Evolutionary conservation across 2,329 filamentous ascomycete species (phyloP).

Genomic region (Aspergillus piperis): DNA sequence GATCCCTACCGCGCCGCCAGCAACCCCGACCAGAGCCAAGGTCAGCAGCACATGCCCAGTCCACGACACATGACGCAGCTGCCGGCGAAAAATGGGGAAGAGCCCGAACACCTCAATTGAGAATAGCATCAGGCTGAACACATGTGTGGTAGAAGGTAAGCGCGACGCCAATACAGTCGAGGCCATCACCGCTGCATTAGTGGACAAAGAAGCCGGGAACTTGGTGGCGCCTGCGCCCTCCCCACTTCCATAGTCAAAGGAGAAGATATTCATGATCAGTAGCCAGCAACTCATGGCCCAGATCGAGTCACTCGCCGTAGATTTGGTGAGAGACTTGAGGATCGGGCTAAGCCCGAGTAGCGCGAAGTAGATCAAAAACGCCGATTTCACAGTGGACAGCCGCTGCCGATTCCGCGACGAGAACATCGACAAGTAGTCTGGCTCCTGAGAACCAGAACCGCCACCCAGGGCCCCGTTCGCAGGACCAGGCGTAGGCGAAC

Average conservation of each 20-base stretch:
- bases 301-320: constrained; percentile 90
- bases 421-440: constrained; percentile 36
- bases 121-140: constrained; percentile 93
- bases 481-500: constrained; percentile 21
- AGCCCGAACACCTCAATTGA: constrained; percentile 96
- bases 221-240: constrained; percentile 47
- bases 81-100: constrained; percentile 94
- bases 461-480: constrained; percentile 21
- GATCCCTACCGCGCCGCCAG: constrained; percentile 74
- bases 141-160: constrained; percentile 84
- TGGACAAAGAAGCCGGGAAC: constrained; percentile 70
- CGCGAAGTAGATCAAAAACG: constrained; percentile 87
- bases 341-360: constrained; percentile 91
- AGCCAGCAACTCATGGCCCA: constrained; percentile 97
- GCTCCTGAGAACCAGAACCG: constrained; percentile 27
- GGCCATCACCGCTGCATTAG: constrained; percentile 95
- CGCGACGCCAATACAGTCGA: constrained; percentile 90
- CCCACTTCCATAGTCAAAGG: constrained; percentile 86
- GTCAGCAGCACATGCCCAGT: constrained; percentile 78
- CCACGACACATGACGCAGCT: constrained; percentile 80
- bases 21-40: constrained; percentile 71
- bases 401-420: constrained; percentile 62
- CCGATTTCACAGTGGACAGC: constrained; percentile 85
- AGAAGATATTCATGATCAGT: constrained; percentile 93
- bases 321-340: constrained; percentile 90